Conservation (phyloP, 805 yeast genomes). For the Sugiyamaella boreocaroliniensis region DNA sequence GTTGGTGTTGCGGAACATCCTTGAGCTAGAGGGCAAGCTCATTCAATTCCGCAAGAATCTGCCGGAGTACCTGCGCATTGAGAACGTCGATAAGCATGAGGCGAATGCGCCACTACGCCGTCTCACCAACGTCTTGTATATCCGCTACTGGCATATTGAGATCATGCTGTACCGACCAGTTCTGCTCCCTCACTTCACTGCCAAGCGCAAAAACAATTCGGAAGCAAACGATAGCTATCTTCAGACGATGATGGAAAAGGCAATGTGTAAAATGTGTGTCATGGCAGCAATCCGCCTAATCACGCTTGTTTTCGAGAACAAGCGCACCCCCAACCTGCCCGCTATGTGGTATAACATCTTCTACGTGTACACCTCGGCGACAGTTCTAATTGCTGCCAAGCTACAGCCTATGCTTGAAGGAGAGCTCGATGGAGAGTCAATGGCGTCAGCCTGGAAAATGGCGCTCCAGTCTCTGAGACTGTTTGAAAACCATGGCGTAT, state of each 20-base stretch:
- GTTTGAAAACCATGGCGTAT: constrained; percentile 1
- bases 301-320: constrained; percentile 9
- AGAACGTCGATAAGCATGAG: neutral
- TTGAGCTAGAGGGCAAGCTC: constrained; percentile 5
- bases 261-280: constrained; percentile 13
- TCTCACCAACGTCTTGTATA: constrained; percentile 9
- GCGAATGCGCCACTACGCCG: constrained; percentile 2
- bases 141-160: constrained; percentile 9
- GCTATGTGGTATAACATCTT: constrained; percentile 24
- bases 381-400: constrained; percentile 24
- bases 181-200: constrained; percentile 9
- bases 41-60: neutral
- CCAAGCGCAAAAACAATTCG: neutral
- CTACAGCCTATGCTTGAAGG: constrained; percentile 18
- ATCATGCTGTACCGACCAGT: constrained; percentile 14
- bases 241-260: constrained; percentile 7
- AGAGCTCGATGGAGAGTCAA: constrained; percentile 12
- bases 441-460: constrained; percentile 11
- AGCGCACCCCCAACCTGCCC: constrained; percentile 15
- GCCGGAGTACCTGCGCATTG: constrained; percentile 8
- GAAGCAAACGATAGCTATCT: constrained; percentile 5
- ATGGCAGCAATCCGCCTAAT: constrained; percentile 15
- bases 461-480: constrained; percentile 7
- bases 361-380: constrained; percentile 23
- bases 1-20: constrained; percentile 3